phyloP scores from a whole-genome alignment of 2,329 filamentous ascomycete species.

The Aureobasidium namibiae region DNA sequence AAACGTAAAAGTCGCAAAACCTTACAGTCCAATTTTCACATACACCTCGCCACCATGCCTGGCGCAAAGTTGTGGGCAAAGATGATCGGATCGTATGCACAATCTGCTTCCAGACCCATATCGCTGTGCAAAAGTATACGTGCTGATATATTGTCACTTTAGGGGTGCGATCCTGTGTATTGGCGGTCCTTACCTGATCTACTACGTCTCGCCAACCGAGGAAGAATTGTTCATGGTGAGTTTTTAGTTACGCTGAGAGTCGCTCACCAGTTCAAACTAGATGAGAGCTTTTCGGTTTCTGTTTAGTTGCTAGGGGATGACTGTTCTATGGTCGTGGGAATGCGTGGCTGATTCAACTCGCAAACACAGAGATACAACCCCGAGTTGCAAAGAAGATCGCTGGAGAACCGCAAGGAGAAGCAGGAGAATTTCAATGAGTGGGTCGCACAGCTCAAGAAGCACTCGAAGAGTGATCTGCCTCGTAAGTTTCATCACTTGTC shows the following conservation, averaged over 20 bases:
- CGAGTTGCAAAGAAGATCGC: conserved; percentile 78
- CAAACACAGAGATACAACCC: conserved; percentile 68
- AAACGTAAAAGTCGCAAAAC: not conserved
- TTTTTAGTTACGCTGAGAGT: not conserved
- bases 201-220: conserved; percentile 73
- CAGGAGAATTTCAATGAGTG: conserved; percentile 88
- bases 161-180: conserved; percentile 67
- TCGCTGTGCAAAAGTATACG: not conserved
- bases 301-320: not conserved
- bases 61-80: conserved; percentile 49
- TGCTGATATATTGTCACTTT: conserved; percentile 11
- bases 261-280: not conserved
- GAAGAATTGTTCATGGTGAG: conserved; percentile 73
- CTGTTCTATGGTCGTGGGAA: not conserved
- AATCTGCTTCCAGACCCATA: conserved; percentile 6
- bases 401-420: conserved; percentile 67
- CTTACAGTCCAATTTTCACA: not conserved
- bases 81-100: conserved; percentile 59
- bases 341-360: conserved; percentile 3
- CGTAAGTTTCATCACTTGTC: conserved; percentile 50
- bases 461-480: conserved; percentile 83
- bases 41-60: conserved; percentile 32
- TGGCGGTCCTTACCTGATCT: conserved; percentile 77
- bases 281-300: not conserved
- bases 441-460: conserved; percentile 73